Percentiles rank a stretch among this genome's conserved stretches.
phyloP scores from a whole-genome alignment of 2,329 filamentous ascomycete genomes.

The Pestalotiopsis sp. region DNA sequence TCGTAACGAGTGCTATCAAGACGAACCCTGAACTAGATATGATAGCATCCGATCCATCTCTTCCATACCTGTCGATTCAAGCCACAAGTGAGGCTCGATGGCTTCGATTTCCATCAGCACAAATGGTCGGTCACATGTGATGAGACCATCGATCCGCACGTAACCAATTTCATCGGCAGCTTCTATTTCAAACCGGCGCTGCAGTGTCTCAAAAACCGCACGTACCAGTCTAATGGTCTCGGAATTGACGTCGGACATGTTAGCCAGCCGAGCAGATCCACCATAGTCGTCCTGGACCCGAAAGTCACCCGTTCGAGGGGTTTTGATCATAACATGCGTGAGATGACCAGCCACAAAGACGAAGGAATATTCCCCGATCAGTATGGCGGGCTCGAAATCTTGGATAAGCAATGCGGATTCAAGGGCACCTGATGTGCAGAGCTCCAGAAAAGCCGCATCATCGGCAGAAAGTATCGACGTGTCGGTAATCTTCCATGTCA shows the following conservation, averaged over 20 bases:
- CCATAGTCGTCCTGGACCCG: background rate
- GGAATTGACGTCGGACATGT: background rate
- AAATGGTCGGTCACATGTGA: background rate
- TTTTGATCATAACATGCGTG: background rate
- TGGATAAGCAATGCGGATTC: background rate
- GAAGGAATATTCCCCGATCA: background rate
- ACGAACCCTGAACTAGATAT: background rate
- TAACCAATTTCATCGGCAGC: background rate
- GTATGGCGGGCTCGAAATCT: background rate
- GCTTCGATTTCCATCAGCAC: background rate
- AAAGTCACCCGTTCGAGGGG: background rate
- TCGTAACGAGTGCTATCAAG: too few species aligned
- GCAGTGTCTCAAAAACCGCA: background rate
- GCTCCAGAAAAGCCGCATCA: background rate
- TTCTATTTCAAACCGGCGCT: background rate
- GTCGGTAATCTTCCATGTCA: background rate
- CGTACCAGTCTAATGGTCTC: background rate
- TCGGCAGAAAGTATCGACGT: background rate
- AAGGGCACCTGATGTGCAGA: background rate
- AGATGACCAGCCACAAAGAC: background rate
- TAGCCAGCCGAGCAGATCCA: background rate
- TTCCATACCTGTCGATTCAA: background rate
- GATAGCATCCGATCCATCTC: background rate
- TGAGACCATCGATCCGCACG: background rate
- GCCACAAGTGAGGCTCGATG: background rate